phyloP scores from a whole-genome alignment of 2,329 filamentous ascomycete genomes.

The Aspergillus piperis region DNA sequence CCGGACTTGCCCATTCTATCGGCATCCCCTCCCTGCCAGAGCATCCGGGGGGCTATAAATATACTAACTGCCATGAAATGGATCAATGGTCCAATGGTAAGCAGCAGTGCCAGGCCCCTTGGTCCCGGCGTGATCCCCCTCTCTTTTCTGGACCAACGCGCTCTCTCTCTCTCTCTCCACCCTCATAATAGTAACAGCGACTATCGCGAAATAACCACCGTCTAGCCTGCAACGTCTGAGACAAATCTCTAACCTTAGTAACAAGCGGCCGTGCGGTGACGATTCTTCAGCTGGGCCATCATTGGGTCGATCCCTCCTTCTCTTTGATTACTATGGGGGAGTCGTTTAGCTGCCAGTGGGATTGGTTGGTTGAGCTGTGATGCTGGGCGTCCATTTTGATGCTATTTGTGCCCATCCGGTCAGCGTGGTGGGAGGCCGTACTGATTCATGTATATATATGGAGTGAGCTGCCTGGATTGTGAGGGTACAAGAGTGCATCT shows the following conservation, averaged over 20 bases:
- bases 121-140: conserved; percentile 1
- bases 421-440: background rate
- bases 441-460: background rate
- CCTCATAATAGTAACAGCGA: conserved; percentile 13
- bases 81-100: conserved; percentile 3
- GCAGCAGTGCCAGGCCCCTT: conserved; percentile 4
- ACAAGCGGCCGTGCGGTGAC: conserved; percentile 18
- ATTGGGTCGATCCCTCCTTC: conserved; percentile 23
- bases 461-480: background rate
- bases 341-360: background rate
- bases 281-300: conserved; percentile 21
- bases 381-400: background rate
- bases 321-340: conserved; percentile 18
- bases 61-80: background rate
- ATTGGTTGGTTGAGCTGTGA: background rate
- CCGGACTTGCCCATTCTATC: background rate
- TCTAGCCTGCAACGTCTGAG: conserved; percentile 22
- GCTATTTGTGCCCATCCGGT: background rate
- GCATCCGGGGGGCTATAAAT: conserved; percentile 7
- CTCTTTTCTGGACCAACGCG: background rate
- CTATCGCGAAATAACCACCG: conserved; percentile 10
- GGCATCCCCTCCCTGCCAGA: background rate
- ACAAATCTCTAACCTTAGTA: conserved; percentile 25
- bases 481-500: background rate
- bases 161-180: conserved; percentile 1